Evolutionary conservation across 495 filamentous ascomycete genomes (phyloP).

Genomic region (Physcia stellaris): DNA sequence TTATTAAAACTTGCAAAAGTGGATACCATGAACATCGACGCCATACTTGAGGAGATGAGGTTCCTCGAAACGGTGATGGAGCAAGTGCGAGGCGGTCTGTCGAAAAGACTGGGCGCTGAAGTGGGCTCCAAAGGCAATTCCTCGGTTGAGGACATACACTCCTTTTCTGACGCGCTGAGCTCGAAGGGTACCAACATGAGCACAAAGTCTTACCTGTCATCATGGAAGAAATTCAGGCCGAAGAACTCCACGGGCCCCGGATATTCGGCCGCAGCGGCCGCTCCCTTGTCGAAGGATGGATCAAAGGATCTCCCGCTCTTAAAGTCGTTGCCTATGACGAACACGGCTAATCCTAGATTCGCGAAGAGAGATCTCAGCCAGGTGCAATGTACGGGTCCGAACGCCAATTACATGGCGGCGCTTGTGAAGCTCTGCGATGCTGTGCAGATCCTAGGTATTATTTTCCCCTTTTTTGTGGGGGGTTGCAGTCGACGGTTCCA

Average conservation of each 20-base stretch:
- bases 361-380: constrained; percentile 54
- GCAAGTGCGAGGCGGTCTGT: constrained; percentile 58
- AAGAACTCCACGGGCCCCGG: constrained; percentile 56
- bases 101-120: constrained; percentile 78
- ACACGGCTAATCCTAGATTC: constrained; percentile 40
- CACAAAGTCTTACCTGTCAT: constrained; percentile 52
- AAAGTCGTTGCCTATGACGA: constrained; percentile 72
- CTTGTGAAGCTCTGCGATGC: constrained; percentile 89
- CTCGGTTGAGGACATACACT: constrained; percentile 26
- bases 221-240: constrained; percentile 76
- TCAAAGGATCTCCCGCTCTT: constrained; percentile 48
- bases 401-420: constrained; percentile 80
- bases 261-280: constrained; percentile 18
- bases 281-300: constrained; percentile 29
- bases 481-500: too few species aligned
- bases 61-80: constrained; percentile 78
- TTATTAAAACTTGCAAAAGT: constrained; percentile 70
- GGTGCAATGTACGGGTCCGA: constrained; percentile 64
- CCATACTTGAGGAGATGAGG: constrained; percentile 91
- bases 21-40: constrained; percentile 78
- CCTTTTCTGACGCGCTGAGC: constrained; percentile 23
- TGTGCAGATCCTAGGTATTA: constrained; percentile 83
- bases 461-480: too few species aligned
- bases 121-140: constrained; percentile 64
- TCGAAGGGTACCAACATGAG: constrained; percentile 42